Base-by-base conservation (phyloP, 2,329 filamentous ascomycete genomes). In the Xylariaceae sp. region DNA sequence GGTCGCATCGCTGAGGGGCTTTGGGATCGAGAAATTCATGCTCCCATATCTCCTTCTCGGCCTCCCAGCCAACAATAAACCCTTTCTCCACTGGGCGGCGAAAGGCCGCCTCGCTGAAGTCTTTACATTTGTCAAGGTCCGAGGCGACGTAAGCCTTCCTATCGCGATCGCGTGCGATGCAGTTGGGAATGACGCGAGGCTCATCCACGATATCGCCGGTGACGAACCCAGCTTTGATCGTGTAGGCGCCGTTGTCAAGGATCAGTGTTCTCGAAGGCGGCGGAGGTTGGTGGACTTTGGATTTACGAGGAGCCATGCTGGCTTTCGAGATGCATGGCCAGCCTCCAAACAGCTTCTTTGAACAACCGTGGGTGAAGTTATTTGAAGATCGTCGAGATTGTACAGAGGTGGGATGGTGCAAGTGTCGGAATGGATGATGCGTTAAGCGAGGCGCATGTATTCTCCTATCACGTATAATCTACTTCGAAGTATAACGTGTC, bases 21-120 rank as follows among this genome's bases (percentile, higher is more conserved):
- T 79, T 79, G 43, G 76, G 70, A 51, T 85, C 81, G 54, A 95
- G 83, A 57, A 97, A 87, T 45, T 90, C 83, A 53, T 84, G 81
- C 57, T 96, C 89, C 93, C 93, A 98, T 38, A 98, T 88, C 58
- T 93, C 90, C 65, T 88, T 91, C 68, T 98, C 81, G 1, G 86
- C 84, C 64, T 98, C 93, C 93, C 93, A 98, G 60, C 91, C 96
- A 47, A 97, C 90, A 37, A 97, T 74, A 59, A 87, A 97, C 7
- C 93, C 93, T 64, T 90, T 94, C 64, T 98, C 93, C 1, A 97
- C 87, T 0, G 93, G 93, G 0, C 91, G 75, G 1, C 91, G 79
- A 57, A 96, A 95, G 8, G 80, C 77, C 16, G 94, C 80, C 62
- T 96, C 91, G 50, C 89, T 89, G 69, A 89, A 95, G 59, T 98